Conservation (phyloP, 108 stramenopile species). For the Cylindrotheca fusiformis region DNA sequence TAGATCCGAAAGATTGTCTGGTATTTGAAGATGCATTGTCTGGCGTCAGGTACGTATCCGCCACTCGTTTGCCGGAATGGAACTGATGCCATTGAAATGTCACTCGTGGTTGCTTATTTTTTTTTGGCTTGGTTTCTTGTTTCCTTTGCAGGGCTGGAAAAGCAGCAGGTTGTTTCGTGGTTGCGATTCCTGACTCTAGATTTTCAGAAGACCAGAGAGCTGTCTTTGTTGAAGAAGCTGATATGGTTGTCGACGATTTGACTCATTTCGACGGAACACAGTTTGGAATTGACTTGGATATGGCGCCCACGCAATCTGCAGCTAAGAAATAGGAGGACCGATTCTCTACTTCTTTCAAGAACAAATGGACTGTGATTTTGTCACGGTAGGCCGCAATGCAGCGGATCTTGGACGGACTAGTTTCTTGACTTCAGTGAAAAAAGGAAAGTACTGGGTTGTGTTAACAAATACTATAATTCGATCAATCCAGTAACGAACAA, state of each 20-base stretch:
- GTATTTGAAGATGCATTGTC: conserved; percentile 83
- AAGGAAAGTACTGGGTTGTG: no score
- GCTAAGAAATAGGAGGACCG: no score
- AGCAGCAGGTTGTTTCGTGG: conserved; percentile 67
- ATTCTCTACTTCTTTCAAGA: no score
- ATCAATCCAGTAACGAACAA: no score
- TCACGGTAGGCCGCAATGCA: no score
- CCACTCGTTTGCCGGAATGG: no score
- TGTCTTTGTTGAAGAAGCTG: conserved; percentile 46
- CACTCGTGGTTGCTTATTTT: not conserved
- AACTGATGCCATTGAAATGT: no score
- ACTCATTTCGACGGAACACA: conserved; percentile 55
- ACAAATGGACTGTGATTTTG: no score
- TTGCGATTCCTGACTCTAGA: conserved; percentile 71
- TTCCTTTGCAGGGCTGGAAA: conserved; percentile 35
- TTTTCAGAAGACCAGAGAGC: conserved; percentile 45
- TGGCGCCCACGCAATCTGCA: not conserved
- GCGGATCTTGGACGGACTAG: no score
- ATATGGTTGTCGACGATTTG: conserved; percentile 58
- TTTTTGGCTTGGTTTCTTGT: not conserved
- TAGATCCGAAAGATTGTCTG: conserved; percentile 67
- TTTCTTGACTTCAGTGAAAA: no score
- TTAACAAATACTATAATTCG: no score
- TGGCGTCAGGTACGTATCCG: conserved; percentile 40
- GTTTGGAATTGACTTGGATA: conserved; percentile 33